Evolutionary conservation across 441 rosid genomes (phyloP).

Genomic region (Gossypium laxum): DNA sequence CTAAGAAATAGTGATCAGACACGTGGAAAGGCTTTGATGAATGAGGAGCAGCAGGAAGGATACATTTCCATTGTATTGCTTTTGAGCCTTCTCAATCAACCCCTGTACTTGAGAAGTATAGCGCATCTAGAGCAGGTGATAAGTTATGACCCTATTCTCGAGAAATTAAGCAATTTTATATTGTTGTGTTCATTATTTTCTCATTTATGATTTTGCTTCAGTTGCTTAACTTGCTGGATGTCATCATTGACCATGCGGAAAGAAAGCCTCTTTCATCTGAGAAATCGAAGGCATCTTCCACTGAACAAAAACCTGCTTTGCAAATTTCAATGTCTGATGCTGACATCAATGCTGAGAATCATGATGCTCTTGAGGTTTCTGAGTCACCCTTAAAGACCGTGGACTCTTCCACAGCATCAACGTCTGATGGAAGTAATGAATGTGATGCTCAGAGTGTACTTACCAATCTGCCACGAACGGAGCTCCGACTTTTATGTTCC

Average conservation of each 20-base stretch:
- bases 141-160: conserved; percentile 23
- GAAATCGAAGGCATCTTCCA: conserved; percentile 37
- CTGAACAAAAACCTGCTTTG: conserved; percentile 36
- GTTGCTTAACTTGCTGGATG: conserved; percentile 87
- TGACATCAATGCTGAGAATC: conserved; percentile 34
- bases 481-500: conserved; percentile 80
- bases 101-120: conserved; percentile 83
- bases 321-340: conserved; percentile 35
- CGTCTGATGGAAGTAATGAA: conserved; percentile 39
- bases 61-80: conserved; percentile 60
- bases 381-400: conserved; percentile 30
- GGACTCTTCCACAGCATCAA: conserved; percentile 37
- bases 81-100: conserved; percentile 82
- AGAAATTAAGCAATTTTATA: not conserved
- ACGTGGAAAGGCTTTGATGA: conserved; percentile 67
- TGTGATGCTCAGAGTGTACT: conserved; percentile 51
- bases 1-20: conserved; percentile 31
- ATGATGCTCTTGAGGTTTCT: conserved; percentile 28
- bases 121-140: conserved; percentile 96
- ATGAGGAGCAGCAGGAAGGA: conserved; percentile 45
- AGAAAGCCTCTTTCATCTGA: conserved; percentile 48
- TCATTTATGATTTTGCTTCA: conserved; percentile 29
- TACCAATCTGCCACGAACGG: conserved; percentile 65
- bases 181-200: conserved; percentile 5
- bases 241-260: conserved; percentile 69